Conservation (phyloP, 768 basidiomycete species). For the Clitopilus hobsonii region DNA sequence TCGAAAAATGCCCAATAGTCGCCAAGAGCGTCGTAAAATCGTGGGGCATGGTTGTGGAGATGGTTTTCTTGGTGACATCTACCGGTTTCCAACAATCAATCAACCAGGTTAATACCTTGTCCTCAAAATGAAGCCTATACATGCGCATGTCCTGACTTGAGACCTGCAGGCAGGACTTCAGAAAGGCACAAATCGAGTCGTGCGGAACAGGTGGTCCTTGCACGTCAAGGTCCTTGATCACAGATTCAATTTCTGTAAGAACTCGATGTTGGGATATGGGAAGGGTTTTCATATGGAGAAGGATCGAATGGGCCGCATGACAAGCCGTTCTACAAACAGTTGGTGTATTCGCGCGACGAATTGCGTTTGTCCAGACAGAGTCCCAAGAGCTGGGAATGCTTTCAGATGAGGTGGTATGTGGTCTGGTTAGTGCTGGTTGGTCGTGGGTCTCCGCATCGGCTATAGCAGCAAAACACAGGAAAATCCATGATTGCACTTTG, state of each 20-base stretch:
- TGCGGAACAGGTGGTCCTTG: constrained; percentile 86
- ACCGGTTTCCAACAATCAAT: constrained; percentile 60
- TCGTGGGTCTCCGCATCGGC: constrained; percentile 39
- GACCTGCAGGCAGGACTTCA: constrained; percentile 62
- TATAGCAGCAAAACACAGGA: constrained; percentile 74
- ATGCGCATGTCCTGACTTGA: constrained; percentile 79
- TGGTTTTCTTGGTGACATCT: constrained; percentile 29
- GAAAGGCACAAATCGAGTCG: constrained; percentile 87
- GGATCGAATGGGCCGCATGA: constrained; percentile 57
- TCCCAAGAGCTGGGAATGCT: constrained; percentile 61
- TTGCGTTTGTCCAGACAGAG: constrained; percentile 75
- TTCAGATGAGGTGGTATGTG: constrained; percentile 11
- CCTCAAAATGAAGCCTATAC: constrained; percentile 82
- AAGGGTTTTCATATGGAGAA: constrained; percentile 30
- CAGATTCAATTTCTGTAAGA: constrained; percentile 68
- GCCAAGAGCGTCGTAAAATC: constrained; percentile 66
- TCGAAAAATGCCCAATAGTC: constrained; percentile 54
- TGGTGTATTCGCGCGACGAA: constrained; percentile 67
- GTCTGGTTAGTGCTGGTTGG: background rate
- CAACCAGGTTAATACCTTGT: constrained; percentile 82
- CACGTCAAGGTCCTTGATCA: constrained; percentile 81
- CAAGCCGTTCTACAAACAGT: constrained; percentile 76
- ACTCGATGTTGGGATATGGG: constrained; percentile 52
- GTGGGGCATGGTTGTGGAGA: constrained; percentile 48
- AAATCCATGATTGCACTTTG: constrained; percentile 76